Percentiles rank a stretch among this genome's conserved stretches.
Evolutionary conservation across 2,329 filamentous ascomycete species (phyloP).

Genomic region (Xylariaceae sp.): DNA sequence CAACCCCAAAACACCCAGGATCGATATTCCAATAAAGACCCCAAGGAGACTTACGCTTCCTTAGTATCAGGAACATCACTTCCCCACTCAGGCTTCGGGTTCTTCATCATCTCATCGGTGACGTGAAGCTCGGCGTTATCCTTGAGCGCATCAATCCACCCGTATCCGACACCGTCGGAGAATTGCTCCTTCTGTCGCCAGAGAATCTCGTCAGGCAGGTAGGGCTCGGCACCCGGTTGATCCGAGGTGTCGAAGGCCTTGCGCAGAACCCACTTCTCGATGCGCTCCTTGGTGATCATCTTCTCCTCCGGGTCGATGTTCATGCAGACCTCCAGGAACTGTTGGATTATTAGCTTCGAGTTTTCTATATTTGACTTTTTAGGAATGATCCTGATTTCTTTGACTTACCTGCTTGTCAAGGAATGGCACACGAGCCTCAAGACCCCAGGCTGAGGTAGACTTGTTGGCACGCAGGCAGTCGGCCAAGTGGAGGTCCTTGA

Average conservation of each 20-base stretch:
- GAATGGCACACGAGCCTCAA: slow-evolving; percentile 97
- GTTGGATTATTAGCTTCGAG: not conserved
- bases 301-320: slow-evolving; percentile 91
- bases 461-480: slow-evolving; percentile 99
- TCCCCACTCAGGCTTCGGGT: slow-evolving; percentile 96
- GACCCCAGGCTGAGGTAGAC: slow-evolving; percentile 94
- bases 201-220: slow-evolving; percentile 92
- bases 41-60: slow-evolving; percentile 63
- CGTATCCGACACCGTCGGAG: slow-evolving; percentile 95
- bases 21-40: too few relatives aligned
- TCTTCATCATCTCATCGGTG: slow-evolving; percentile 96
- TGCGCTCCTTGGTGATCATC: slow-evolving; percentile 82
- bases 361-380: not conserved
- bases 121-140: slow-evolving; percentile 85
- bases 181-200: slow-evolving; percentile 99
- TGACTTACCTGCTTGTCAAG: slow-evolving; percentile 73
- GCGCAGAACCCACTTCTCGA: slow-evolving; percentile 97
- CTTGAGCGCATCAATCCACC: slow-evolving; percentile 97
- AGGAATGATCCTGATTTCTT: slow-evolving; percentile 16
- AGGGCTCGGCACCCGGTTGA: slow-evolving; percentile 73
- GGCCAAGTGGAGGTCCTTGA: slow-evolving; percentile 94
- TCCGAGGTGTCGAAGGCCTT: slow-evolving; percentile 95
- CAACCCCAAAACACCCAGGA: too few relatives aligned
- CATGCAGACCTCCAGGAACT: slow-evolving; percentile 91
- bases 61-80: slow-evolving; percentile 89